Base-by-base conservation (phyloP, 2,329 filamentous ascomycete species). In the Trichophyton verrucosum region DNA sequence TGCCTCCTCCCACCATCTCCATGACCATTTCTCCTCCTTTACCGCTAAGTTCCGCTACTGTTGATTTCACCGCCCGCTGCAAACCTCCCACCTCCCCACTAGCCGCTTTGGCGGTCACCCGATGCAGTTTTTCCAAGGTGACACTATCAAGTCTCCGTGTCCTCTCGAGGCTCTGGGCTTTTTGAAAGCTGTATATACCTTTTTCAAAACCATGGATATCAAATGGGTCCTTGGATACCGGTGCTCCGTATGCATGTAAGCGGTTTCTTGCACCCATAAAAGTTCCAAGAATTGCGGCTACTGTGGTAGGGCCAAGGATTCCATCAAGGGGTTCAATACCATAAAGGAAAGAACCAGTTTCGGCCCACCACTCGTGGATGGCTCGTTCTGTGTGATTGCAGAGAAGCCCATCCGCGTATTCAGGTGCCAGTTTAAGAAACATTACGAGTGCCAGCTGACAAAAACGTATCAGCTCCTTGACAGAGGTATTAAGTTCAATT, bases 1-100 rank as follows among this genome's bases (percentile, higher is more conserved):
- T 85, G 27, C 88, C 85, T 53, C 27, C 27, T 44, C 86, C 88
- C 4, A 96, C 91, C 79, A 95, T 95, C n/a, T 90, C 91, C 79
- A 95, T 90, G 55, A 96, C 87, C 76, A 96, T 88, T 72, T 96
- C 92, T 56, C 91, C 91, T 59, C 92, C 87, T 72, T 96, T 96
- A 13, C 94, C 92, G 66, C 90, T 90, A 44, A 99, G 84, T 73
- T 96, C 94, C 17, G 88, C 91, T 55, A 97, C 88, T 0, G 92
- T 96, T 2, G 90, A 95, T 71, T 97, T 97, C 68, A 99, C 90
- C 17, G 92, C 91, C 68, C 89, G 87, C 58, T 91, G 89, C n/a
- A 95, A 89, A 15, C 87, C 88, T 89, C 92, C 96, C 2, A 87
- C 88, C 70, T 96, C 91, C 38, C 89, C 87, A 58, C 87, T 88